Base-by-base conservation (phyloP, 257 asterid species). In the Nicotiana attenuata region DNA sequence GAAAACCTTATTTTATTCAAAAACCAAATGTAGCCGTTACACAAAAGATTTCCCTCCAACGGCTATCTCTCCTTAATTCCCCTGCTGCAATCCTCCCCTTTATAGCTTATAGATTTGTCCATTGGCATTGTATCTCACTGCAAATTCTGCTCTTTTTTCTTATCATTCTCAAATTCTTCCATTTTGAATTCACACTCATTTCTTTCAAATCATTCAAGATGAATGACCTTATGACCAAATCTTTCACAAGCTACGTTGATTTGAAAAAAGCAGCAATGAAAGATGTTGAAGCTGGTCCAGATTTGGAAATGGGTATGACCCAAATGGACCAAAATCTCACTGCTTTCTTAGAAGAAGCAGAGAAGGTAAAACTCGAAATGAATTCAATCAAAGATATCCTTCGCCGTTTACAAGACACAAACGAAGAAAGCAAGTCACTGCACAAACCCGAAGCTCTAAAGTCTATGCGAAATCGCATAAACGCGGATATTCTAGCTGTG, bases 141-240 rank as follows among this genome's bases (percentile, higher is more conserved):
- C 45, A 15, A 75, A 24, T 19, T 0, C 52, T 33, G 35, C 63
- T 8, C 16, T 45, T 8, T 22, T 1, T 50, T 10, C 57, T 13
- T 3, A 50, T 10, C 17, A 52, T 80, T 26, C 10, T 33, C 38
- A 65, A 65, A 50, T 50, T 19, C 38, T n/a, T 9, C 28, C 50
- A 41, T 2, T 41, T 41, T 41, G 13, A 41, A 9, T 41, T 41
- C 50, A 41, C 3, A 41, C 50, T 9, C 50, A 9, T 41, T 41
- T 41, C 13, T 41, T 41, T 16, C 19, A 4, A 13, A 56, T 3
- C 26, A 52, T 50, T 71, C 41, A 92, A 89, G 82, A 95, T 95
- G 99, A 93, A 95, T 82, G 98, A 93, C 84, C 78, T 95, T 78
- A 93, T 95, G 98, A 95, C 97, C 22, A 95, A 95, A 82, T 95